Conservation (phyloP, 2,329 filamentous ascomycete genomes). For the Biscogniauxia sp. region DNA sequence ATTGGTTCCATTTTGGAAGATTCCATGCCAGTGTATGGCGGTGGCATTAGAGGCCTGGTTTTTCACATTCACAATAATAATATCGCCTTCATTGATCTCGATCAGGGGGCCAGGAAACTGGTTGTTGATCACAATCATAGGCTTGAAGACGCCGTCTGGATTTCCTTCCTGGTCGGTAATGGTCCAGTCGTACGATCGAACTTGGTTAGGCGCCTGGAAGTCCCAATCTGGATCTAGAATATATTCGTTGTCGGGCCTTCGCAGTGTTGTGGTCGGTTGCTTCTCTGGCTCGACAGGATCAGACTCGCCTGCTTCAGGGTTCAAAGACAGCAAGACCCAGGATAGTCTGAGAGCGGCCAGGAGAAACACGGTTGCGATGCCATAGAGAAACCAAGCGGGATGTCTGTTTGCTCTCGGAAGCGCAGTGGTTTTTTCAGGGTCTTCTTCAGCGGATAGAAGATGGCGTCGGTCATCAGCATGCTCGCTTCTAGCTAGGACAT, state of each 20-base stretch:
- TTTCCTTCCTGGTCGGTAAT: constrained; percentile 57
- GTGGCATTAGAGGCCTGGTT: constrained; percentile 67
- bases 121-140: constrained; percentile 70
- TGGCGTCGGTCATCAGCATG: background rate
- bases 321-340: background rate
- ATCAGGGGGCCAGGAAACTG: constrained; percentile 73
- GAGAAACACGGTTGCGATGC: background rate
- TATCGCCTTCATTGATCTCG: constrained; percentile 71
- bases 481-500: background rate
- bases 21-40: constrained; percentile 73
- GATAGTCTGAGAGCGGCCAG: background rate
- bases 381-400: background rate
- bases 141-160: constrained; percentile 57
- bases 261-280: constrained; percentile 6
- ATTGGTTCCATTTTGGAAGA: constrained; percentile 74
- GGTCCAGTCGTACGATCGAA: constrained; percentile 59
- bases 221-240: constrained; percentile 58
- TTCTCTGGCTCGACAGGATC: background rate
- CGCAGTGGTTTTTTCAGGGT: background rate
- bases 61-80: constrained; percentile 64
- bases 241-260: constrained; percentile 44
- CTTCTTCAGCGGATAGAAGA: background rate
- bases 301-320: background rate
- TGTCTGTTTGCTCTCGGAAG: background rate
- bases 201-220: constrained; percentile 44